Base-by-base conservation (phyloP, 305 asterid species). In the Rubia peregrina region DNA sequence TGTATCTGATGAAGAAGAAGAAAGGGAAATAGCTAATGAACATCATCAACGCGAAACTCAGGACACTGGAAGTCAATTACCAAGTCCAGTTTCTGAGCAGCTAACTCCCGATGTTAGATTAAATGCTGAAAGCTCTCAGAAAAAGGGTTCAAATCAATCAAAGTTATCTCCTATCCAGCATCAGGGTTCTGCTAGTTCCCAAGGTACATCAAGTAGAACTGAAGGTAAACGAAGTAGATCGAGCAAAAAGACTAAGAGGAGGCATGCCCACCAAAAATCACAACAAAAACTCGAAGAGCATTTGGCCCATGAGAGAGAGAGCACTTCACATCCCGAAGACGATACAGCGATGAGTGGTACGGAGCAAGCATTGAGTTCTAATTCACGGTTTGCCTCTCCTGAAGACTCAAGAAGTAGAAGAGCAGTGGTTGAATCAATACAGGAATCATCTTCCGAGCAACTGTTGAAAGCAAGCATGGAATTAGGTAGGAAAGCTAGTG, bases 171-270 rank as follows among this genome's bases (percentile, higher is more conserved):
- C 90, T 51, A 79, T 89, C 74, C 96, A 85, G 67, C 87, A 80
- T 74, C 94, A 87, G 75, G 83, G 84, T 67, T 82, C 96, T 76
- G 85, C 74, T 78, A 74, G 79, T 70, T 85, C 93, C 63, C 93
- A 85, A 68, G 81, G 76, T 77, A 75, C 83, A 53, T 78, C 89
- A 46, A 79, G 80, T 83, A 85, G 85, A 84, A 82, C 95, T 49
- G 99, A 95, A 74, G 85, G 80, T 70, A 90, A 90, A 86, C 80
- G 88, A 73, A 95, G 97, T 83, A 87, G 97, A 81, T 92, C 98
- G 12, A 89, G 93, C 79, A 95, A 95, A 85, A 92, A 95, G 83
- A 95, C 95, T 61, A 95, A 90, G 85, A 88, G 87, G 84, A 91
- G 95, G 85, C 96, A 87, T 74, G 91, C 92, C 9, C 92, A 94